Conservation (phyloP, 345 rosid species). For the Kandelia obovata region DNA sequence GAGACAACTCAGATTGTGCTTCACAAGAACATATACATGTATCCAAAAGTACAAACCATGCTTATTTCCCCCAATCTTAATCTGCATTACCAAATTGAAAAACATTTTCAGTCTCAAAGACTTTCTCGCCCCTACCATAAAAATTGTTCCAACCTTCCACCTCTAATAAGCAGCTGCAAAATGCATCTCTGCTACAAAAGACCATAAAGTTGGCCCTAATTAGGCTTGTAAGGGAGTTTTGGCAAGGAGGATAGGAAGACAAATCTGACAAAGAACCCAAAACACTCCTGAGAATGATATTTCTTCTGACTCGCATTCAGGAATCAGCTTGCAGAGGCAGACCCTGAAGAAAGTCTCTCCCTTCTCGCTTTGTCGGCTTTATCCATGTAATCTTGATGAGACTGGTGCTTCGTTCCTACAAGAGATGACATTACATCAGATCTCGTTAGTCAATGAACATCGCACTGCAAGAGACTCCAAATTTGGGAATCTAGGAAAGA, state of each 20-base stretch:
- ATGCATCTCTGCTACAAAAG: neutral
- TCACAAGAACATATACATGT: neutral
- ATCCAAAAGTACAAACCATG: neutral
- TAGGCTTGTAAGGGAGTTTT: neutral
- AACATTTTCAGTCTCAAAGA: neutral
- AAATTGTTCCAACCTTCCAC: neutral
- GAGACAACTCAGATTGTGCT: neutral
- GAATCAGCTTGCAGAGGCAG: slow-evolving; percentile 9
- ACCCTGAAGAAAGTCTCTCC: slow-evolving; percentile 64
- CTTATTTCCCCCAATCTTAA: slow-evolving; percentile 1
- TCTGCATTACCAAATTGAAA: neutral
- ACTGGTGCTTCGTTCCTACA: slow-evolving; percentile 75
- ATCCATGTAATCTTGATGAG: slow-evolving; percentile 97
- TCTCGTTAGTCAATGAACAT: neutral
- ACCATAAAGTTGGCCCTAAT: neutral
- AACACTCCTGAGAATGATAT: neutral
- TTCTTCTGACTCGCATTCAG: neutral
- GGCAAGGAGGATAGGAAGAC: neutral
- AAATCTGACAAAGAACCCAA: neutral
- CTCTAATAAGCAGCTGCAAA: neutral
- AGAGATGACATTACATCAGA: slow-evolving; percentile 12
- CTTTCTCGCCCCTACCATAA: neutral
- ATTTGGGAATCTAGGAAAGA: neutral
- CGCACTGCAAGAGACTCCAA: neutral
- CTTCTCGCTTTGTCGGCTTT: slow-evolving; percentile 83